Conservation (phyloP, 2,329 filamentous ascomycete species). For the Epichloe scottii region DNA sequence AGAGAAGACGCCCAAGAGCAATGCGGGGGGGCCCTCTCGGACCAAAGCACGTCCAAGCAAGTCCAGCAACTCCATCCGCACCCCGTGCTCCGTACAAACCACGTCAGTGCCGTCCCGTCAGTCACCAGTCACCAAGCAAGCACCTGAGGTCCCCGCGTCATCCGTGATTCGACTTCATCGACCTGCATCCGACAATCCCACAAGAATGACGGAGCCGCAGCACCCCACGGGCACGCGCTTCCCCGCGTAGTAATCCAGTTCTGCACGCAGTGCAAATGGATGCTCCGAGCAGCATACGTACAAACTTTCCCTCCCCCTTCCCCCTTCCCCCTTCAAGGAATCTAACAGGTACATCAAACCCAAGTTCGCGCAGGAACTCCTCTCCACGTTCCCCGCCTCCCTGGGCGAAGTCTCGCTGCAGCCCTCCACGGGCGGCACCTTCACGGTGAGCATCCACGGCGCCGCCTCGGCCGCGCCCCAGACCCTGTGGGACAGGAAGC, state of each 20-base stretch:
- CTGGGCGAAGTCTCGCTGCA: conserved; percentile 82
- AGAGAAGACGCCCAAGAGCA: too few relatives aligned
- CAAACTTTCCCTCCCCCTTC: conserved; percentile 13
- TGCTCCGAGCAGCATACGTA: conserved; percentile 77
- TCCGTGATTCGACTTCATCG: too few relatives aligned
- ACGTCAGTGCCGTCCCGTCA: too few relatives aligned
- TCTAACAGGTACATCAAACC: fast-evolving
- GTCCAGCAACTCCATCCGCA: too few relatives aligned
- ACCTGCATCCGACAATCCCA: too few relatives aligned
- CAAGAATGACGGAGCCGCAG: background rate
- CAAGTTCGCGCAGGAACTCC: conserved; percentile 85
- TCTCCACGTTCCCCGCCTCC: conserved; percentile 77
- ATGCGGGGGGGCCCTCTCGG: too few relatives aligned
- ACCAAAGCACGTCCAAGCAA: too few relatives aligned
- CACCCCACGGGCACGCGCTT: background rate
- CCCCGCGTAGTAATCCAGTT: conserved; percentile 65
- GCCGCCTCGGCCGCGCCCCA: conserved; percentile 5
- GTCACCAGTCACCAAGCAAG: too few relatives aligned
- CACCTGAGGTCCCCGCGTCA: too few relatives aligned
- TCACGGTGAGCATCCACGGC: conserved; percentile 53
- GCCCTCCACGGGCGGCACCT: conserved; percentile 73
- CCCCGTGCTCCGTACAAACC: too few relatives aligned
- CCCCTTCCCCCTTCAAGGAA: too few relatives aligned
- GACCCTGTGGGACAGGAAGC: conserved; percentile 73
- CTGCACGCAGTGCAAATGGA: conserved; percentile 92